Percentiles rank a stretch among this genome's conserved stretches.
phyloP scores from a whole-genome alignment of 495 filamentous ascomycete genomes.

The Tuber brumale region DNA sequence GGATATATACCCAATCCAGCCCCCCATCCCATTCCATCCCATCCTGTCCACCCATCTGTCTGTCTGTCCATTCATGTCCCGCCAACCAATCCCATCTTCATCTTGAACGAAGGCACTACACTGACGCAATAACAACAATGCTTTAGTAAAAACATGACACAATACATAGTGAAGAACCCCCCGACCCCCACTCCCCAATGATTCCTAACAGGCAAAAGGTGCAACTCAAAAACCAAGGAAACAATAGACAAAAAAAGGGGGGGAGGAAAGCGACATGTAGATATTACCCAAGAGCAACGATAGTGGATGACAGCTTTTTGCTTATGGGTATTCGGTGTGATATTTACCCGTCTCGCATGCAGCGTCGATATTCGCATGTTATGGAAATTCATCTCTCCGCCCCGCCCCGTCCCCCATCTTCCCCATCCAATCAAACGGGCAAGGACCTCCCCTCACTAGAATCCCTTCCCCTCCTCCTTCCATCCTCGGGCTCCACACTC shows the following conservation, averaged over 20 bases:
- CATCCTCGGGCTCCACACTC: slow-evolving; percentile 24
- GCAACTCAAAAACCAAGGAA: not conserved
- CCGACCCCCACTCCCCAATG: not conserved
- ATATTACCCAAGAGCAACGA: not conserved
- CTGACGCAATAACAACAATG: not conserved
- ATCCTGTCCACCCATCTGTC: not conserved
- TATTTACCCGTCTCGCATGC: slow-evolving; percentile 4
- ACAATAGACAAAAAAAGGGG: not conserved
- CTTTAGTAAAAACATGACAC: too few relatives aligned
- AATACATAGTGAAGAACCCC: too few relatives aligned
- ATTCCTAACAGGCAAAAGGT: not conserved
- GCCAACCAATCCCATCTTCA: not conserved
- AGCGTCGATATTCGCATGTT: not conserved
- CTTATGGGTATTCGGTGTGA: not conserved
- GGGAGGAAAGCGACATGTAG: not conserved
- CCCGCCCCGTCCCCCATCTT: not conserved
- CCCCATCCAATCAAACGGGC: slow-evolving; percentile 12
- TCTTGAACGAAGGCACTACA: not conserved
- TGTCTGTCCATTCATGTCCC: not conserved
- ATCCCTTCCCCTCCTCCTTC: slow-evolving; percentile 24
- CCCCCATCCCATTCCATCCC: not conserved
- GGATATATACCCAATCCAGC: not conserved
- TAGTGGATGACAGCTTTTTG: not conserved
- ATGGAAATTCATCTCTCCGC: not conserved
- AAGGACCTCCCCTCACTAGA: slow-evolving; percentile 19